Evolutionary conservation across 495 filamentous ascomycete genomes (phyloP).

Genomic region (Apodospora peruviana): DNA sequence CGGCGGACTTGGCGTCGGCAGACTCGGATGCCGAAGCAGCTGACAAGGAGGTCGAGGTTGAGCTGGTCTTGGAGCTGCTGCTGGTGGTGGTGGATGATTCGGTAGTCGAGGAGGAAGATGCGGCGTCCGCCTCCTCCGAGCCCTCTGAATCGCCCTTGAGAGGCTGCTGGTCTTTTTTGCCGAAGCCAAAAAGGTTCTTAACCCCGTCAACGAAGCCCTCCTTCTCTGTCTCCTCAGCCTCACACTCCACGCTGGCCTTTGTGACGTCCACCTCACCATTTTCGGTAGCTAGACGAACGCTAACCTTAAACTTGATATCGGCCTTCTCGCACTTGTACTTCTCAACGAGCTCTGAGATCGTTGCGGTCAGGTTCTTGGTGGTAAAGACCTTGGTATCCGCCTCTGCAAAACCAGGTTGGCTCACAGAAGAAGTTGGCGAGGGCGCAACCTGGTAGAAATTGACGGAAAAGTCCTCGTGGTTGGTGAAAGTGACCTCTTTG

Average conservation of each 20-base stretch:
- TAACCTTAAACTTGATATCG: conserved; percentile 76
- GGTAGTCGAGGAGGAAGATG: conserved; percentile 41
- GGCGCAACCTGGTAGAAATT: conserved; percentile 68
- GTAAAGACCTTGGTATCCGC: conserved; percentile 49
- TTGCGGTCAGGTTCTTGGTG: conserved; percentile 79
- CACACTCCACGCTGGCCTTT: conserved; percentile 75
- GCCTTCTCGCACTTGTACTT: conserved; percentile 68
- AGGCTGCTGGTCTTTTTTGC: conserved; percentile 78
- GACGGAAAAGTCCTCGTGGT: conserved; percentile 78
- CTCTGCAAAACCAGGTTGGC: too few species aligned
- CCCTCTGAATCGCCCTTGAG: conserved; percentile 54
- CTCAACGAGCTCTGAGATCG: conserved; percentile 67
- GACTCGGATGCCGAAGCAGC: conserved; percentile 37
- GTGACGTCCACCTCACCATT: conserved; percentile 81
- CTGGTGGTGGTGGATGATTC: conserved; percentile 39
- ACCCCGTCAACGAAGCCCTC: conserved; percentile 82
- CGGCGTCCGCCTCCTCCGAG: conserved; percentile 46
- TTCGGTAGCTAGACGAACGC: conserved; percentile 61
- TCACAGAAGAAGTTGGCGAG: too few species aligned
- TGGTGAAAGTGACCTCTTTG: conserved; percentile 85
- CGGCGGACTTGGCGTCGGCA: conserved; percentile 32
- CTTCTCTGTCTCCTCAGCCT: conserved; percentile 62
- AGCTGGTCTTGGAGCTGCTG: conserved; percentile 23
- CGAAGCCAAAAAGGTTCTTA: conserved; percentile 92
- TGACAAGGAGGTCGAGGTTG: conserved; percentile 40